Evolutionary conservation across 768 basidiomycete genomes (phyloP).

Genomic region (Psilocybe sp.): DNA sequence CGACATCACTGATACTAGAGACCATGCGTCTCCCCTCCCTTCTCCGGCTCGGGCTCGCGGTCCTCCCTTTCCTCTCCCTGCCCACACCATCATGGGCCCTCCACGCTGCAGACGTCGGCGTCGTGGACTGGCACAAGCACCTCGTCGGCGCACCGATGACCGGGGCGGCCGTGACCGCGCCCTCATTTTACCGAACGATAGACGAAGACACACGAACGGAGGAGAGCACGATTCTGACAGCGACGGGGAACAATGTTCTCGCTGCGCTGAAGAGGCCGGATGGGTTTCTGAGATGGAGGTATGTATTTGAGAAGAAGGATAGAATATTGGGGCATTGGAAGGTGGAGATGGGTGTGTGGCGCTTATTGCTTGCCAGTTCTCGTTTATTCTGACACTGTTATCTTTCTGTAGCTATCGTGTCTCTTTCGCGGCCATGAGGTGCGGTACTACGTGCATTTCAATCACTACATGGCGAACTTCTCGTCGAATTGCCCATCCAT

Average conservation of each 20-base stretch:
- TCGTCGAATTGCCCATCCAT: constrained; percentile 66
- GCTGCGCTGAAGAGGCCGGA: constrained; percentile 66
- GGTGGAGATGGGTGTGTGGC: constrained; percentile 50
- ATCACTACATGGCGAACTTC: constrained; percentile 54
- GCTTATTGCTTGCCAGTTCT: no score
- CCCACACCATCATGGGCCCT: constrained; percentile 36
- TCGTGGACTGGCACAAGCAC: constrained; percentile 85
- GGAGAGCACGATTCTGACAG: constrained; percentile 56
- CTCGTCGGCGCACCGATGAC: constrained; percentile 72
- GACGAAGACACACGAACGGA: not conserved
- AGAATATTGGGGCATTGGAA: constrained; percentile 61
- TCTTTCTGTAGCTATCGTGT: constrained; percentile 50
- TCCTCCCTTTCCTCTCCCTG: no score
- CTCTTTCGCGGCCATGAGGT: constrained; percentile 76
- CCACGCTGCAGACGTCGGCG: constrained; percentile 73
- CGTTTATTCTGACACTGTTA: not conserved
- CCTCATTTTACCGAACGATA: constrained; percentile 50
- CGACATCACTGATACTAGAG: no score
- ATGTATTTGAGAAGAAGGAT: constrained; percentile 71
- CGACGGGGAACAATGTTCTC: constrained; percentile 74
- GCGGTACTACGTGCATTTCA: constrained; percentile 70
- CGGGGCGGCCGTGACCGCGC: constrained; percentile 48
- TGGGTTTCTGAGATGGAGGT: constrained; percentile 87
- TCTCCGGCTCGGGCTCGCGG: no score
- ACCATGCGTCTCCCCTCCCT: no score